phyloP scores from a whole-genome alignment of 169 alveolate species.

The Plasmodium gonderi region DNA sequence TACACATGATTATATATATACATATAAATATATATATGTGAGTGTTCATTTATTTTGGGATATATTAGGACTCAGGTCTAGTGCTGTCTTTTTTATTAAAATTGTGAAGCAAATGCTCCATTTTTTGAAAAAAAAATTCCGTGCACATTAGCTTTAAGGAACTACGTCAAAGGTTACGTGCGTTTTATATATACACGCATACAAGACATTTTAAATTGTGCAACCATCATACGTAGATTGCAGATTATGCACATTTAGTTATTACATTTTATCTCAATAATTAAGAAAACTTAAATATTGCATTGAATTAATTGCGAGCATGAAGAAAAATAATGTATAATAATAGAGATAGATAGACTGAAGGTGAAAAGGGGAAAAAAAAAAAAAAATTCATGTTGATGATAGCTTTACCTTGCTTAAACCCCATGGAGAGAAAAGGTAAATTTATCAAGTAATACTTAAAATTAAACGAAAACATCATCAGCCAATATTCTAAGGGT shows the following conservation, averaged over 20 bases:
- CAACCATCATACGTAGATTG: not conserved
- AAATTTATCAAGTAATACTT: not conserved
- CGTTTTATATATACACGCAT: not conserved
- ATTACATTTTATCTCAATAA: not conserved
- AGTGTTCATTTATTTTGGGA: no score
- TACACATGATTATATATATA: no score
- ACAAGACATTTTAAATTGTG: not conserved
- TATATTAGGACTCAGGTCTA: no score
- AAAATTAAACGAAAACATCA: conserved; percentile 15
- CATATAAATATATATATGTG: no score
- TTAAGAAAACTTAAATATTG: not conserved
- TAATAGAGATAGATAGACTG: no score
- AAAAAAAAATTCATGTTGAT: not conserved
- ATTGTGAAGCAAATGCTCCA: no score
- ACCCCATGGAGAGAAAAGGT: not conserved
- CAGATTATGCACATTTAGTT: not conserved
- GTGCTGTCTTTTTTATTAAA: no score
- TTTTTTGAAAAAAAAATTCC: no score
- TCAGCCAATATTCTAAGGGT: conserved; percentile 47
- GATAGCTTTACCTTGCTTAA: not conserved
- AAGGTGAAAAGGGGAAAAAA: not conserved
- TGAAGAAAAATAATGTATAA: not conserved
- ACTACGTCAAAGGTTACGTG: not conserved
- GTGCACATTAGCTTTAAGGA: no score
- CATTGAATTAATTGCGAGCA: not conserved